Evolutionary conservation across 495 filamentous ascomycete genomes (phyloP), one percentile per base, ranked within the genome.

Genomic region (Penicillium psychrofluorescens): DNA sequence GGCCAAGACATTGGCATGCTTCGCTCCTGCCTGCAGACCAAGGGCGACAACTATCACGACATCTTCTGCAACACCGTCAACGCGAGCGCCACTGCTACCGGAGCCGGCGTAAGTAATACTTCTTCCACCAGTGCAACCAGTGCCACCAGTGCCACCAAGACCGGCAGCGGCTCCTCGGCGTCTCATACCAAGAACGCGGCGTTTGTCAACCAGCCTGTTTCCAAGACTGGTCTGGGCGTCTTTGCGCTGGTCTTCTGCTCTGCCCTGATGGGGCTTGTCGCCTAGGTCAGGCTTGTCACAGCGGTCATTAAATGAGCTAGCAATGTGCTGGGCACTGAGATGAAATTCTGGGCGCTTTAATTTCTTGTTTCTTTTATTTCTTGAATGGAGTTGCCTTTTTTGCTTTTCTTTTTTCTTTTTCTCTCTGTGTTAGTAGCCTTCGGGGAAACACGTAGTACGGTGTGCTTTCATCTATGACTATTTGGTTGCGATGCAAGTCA

Each of bases 1-100:
- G 68, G 55, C 10, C 72, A 77, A 42, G 60, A 45, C 28, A 53
- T 71, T 46, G 34, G 40, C 8, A 41, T 60, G 2, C 58, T 77
- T 30, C 49, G 43, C 10, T 15, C 48, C 13, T 77, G 74, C 41
- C 41, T 74, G 11, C 51, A 45, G 35, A 46, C 46, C 27, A 54
- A 67, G 36, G 64, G 66, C 34, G 61, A 54, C 14, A 45, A 48
- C 7, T 50, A 59, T 40, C 40, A 41, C 11, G 36, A 62, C 9
- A 42, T 71, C 44, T 76, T 70, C 50, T 77, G 72, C 48, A 63
- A 61, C 34, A 46, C 41, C 7, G 46, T 40, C 14, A 66, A 61
- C 7, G 63, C 65, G 3, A 74, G 67, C 1, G 72, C 71, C 2
- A 74, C 72, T 6, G 67, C 58, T 2, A 46, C 64, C 5, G 50